Evolutionary conservation across 2,329 filamentous ascomycete species (phyloP), one percentile per base, ranked within the genome.

Genomic region (Coniochaeta prunicola): DNA sequence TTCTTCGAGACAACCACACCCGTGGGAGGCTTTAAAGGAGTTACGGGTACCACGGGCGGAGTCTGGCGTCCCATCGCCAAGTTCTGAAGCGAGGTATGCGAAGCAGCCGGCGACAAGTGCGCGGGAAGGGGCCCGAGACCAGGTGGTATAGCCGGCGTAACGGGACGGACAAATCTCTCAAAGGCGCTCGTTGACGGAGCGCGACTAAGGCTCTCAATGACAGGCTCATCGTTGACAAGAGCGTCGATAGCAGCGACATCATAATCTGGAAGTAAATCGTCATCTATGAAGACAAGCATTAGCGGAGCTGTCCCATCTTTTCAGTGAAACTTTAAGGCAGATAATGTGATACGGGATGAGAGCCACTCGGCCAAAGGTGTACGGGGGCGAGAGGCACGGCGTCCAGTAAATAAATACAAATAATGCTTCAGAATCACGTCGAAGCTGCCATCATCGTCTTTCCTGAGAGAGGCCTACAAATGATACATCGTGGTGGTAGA

Each of bases 201-300:
- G 30, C 30, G 53, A 9, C 33, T 55, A 2, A 31, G 21, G 45
- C 24, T 50, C 15, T 21, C 10, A 30, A 50, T 15, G 26, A 50
- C 45, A 8, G 69, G 66, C n/a, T 82, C 74, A 66, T 90, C 87
- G 24, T 85, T 83, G 13, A 90, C 87, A 4, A 90, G 74, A 3
- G 85, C 85, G 68, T 90, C 87, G 42, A 90, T 83, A n/a, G 78
- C 80, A 13, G 80, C 85, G 63, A 87, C 85, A 61, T 86, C 84
- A 53, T 87, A 50, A 17, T 50, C 45, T 59, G 78, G 76, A n/a
- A 36, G 15, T 13, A 84, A 71, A 56, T 84, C 81, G 67, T 88
- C 85, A 72, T 88, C 86, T 89, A 74, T 64, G 57, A 59, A 66
- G 2, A 68, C 68, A 60, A 66, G 66, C 66, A 71, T 82, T 74